Percentiles rank a stretch among this genome's conserved stretches.
phyloP scores from a whole-genome alignment of 208 protist genomes.

The Angomonas desouzai region DNA sequence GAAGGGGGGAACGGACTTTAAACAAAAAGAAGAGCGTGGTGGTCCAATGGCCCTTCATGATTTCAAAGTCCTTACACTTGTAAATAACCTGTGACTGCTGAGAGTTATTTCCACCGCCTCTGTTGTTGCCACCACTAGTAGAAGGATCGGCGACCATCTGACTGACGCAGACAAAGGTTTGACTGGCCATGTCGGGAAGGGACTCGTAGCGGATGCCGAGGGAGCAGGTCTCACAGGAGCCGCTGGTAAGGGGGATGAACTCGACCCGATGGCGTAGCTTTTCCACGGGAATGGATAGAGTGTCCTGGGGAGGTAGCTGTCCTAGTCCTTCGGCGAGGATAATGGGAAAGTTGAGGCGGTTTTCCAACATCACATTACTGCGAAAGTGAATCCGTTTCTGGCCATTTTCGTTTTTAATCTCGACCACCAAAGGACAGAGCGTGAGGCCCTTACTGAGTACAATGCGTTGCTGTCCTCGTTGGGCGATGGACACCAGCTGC shows the following conservation, averaged over 20 bases:
- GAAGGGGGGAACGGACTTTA: slow-evolving; percentile 14
- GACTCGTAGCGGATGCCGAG: slow-evolving; percentile 64
- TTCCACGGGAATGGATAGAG: slow-evolving; percentile 19
- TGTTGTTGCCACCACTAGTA: neutral
- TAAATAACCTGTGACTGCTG: slow-evolving; percentile 19
- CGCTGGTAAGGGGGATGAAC: slow-evolving; percentile 23
- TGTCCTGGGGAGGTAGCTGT: slow-evolving; percentile 15
- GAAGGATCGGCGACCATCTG: neutral
- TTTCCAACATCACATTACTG: slow-evolving; percentile 46
- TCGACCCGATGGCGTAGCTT: slow-evolving; percentile 20
- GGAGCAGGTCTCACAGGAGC: slow-evolving; percentile 14
- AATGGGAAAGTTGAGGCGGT: slow-evolving; percentile 35
- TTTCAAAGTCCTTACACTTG: slow-evolving; percentile 26
- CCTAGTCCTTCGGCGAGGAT: slow-evolving; percentile 23
- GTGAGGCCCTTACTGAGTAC: slow-evolving; percentile 16
- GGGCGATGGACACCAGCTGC: slow-evolving; percentile 12
- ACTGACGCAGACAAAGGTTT: slow-evolving; percentile 49
- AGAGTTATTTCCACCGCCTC: too few relatives aligned
- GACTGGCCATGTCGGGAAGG: slow-evolving; percentile 35
- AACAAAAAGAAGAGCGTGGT: slow-evolving; percentile 45
- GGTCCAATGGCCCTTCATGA: slow-evolving; percentile 16
- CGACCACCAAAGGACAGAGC: slow-evolving; percentile 23
- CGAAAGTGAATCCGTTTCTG: slow-evolving; percentile 36
- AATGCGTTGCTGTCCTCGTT: slow-evolving; percentile 11
- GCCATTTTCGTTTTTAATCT: slow-evolving; percentile 23